Evolutionary conservation across 495 filamentous ascomycete genomes (phyloP), one percentile per base, ranked within the genome.

Genomic region (Penicillium diatomitis): DNA sequence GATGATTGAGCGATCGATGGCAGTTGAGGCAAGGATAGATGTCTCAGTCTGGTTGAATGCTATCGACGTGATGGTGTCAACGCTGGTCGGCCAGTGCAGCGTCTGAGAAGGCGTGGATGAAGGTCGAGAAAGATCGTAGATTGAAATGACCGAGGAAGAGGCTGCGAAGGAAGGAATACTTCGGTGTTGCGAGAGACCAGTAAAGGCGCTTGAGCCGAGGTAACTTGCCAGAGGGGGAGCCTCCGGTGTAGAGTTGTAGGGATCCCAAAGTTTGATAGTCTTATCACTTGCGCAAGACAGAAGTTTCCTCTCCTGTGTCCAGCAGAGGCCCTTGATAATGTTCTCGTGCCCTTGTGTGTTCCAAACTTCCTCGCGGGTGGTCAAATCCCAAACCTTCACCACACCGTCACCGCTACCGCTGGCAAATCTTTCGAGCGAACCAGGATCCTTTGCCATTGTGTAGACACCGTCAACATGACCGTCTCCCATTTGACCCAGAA

Each of bases 391-490:
- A 38, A 96, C 86, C 63, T 97, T 98, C 38, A 96, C 77, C 9
- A 96, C 79, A 49, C 90, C 90, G 57, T 90, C 87, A 45, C 87
- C 88, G 50, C 82, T 85, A 29, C 87, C 87, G 48, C 84, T 88
- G 7, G 88, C 85, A 57, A 94, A 77, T 39, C 79, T 71, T 46
- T 85, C 78, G 32, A 90, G 65, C 3, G 79, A 81, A 53, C 78
- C 73, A 4, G 81, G 82, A 54, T 88, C 84, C 54, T 87, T 87
- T 9, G 82, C 77, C 62, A 88, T 74, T 6, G 76, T 72, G 62
- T 88, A 88, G 4, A 98, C 87, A 40, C 92, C 92, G 64, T 98
- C 92, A 9, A 97, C 86, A 70, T 98, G 92, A 31, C 92, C 92
- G 42, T 79, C 79, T 31, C 90, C 91, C 44, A 98, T 78, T 57